Evolutionary conservation across 441 rosid species (phyloP), one percentile per base, ranked within the genome.

Genomic region (Brassica balearica): DNA sequence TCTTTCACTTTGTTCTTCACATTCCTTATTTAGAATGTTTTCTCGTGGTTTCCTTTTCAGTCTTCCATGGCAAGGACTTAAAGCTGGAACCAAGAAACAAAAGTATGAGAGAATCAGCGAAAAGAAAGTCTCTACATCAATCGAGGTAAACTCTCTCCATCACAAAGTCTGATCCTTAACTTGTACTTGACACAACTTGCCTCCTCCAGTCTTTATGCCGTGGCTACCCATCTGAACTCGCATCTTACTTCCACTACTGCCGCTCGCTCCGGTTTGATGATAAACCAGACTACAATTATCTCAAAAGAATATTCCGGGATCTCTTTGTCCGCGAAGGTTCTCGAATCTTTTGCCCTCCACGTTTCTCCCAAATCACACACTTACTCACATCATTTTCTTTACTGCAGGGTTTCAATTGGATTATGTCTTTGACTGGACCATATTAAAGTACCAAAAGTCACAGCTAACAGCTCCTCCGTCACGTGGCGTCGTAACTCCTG

Each of bases 51-150:
- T 34, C 76, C 3, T 34, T 48, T 74, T 2, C 68, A 94, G 98
- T 83, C 97, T 96, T 84, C 99, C 99, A 14, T 96, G 99, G 99
- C 99, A 96, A 87, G 98, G 99, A 81, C 82, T 94, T 61, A 92
- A 89, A 88, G 98, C 98, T 48, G 99, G 98, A 83, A 96, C 88
- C 15, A 96, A 96, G 89, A 96, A 96, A 80, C 99, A 96, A 78
- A 96, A 96, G 86, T 96, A 96, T 77, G 98, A 96, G 84, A 94
- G 90, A 81, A 96, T 96, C 67, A 92, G 99, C 67, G 99, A 96
- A 82, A 94, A 92, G 86, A 96, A 96, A 84, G 98, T 94, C 2
- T 88, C 98, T 70, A 96, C 98, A 79, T 87, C 99, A 6, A 94
- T 92, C 78, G 98, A 96, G 97, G 99, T 92, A 79, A 82, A 12